Percentiles rank a stretch among this genome's conserved stretches.
phyloP scores from a whole-genome alignment of 352 stramenopile species.

The Phytophthora idaei region DNA sequence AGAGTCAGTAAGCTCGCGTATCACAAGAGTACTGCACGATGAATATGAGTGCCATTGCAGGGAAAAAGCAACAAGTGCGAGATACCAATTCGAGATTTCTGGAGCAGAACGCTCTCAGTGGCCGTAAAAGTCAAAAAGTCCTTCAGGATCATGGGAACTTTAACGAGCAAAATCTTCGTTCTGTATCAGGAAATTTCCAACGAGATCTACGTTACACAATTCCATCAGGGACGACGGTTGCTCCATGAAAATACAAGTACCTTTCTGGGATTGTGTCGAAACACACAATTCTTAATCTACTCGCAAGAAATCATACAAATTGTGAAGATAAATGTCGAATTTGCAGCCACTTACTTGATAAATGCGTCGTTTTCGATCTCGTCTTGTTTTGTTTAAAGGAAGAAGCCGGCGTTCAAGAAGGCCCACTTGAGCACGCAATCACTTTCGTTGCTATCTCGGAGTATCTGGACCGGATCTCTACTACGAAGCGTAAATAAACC shows the following conservation, averaged over 20 bases:
- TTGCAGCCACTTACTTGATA: constrained; percentile 38
- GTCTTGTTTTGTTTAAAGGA: constrained; percentile 18
- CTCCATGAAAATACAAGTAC: constrained; percentile 13
- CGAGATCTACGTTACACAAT: constrained; percentile 18
- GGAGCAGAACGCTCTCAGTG: constrained; percentile 77
- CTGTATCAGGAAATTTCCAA: constrained; percentile 57
- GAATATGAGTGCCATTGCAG: constrained; percentile 80
- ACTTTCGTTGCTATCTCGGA: constrained; percentile 60
- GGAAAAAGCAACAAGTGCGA: constrained; percentile 60
- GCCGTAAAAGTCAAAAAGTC: constrained; percentile 84
- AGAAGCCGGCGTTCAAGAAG: constrained; percentile 75
- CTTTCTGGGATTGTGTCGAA: constrained; percentile 83
- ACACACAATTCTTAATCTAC: constrained; percentile 66
- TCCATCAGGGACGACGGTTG: no score
- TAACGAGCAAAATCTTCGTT: constrained; percentile 52
- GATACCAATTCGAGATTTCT: constrained; percentile 75
- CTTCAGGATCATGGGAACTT: constrained; percentile 73
- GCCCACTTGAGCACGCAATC: constrained; percentile 81
- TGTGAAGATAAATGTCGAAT: not conserved
- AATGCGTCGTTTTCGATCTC: constrained; percentile 14
- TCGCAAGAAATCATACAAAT: not conserved
- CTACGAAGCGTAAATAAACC: not conserved
- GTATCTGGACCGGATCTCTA: constrained; percentile 63
- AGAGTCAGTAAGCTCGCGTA: no score
- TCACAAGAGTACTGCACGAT: constrained; percentile 50